Evolutionary conservation across 164 flowering plant species (phyloP).

Genomic region (Piper betle): DNA sequence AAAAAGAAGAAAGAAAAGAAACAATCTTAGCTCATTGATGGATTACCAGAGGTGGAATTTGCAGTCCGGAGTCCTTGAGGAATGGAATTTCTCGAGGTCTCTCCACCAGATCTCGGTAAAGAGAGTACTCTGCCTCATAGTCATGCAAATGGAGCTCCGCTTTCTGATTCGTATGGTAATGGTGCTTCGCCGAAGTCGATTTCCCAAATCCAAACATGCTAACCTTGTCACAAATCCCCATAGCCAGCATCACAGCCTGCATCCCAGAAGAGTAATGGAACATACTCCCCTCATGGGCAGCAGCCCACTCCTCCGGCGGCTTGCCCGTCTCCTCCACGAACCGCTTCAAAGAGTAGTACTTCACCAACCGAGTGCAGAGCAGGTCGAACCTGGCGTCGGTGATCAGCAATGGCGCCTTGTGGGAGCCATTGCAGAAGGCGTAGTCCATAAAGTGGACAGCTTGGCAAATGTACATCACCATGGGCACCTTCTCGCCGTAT

Average conservation of each 20-base stretch:
- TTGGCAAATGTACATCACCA: conserved; percentile 85
- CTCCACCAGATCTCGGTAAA: conserved; percentile 52
- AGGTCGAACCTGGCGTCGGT: conserved; percentile 84
- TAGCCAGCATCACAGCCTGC: conserved; percentile 92
- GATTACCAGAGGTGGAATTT: conserved; percentile 59
- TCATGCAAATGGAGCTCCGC: conserved; percentile 79
- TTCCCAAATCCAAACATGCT: conserved; percentile 92
- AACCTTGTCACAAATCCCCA: conserved; percentile 80
- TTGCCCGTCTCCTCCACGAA: conserved; percentile 56
- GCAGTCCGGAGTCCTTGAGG: conserved; percentile 39
- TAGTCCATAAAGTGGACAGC: conserved; percentile 78
- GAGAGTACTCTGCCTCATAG: conserved; percentile 76
- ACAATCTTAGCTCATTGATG: conserved; percentile 29
- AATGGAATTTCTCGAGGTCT: conserved; percentile 60
- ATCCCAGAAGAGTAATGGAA: conserved; percentile 98
- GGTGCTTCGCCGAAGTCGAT: conserved; percentile 57
- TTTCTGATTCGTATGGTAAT: conserved; percentile 90
- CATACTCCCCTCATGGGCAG: conserved; percentile 54
- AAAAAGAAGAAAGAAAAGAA: background rate
- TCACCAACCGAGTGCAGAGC: conserved; percentile 70
- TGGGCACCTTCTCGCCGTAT: conserved; percentile 60
- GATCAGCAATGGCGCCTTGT: conserved; percentile 54
- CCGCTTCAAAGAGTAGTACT: conserved; percentile 77
- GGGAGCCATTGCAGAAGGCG: conserved; percentile 48
- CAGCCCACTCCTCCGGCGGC: conserved; percentile 49